phyloP scores from a whole-genome alignment of 345 rosid species.

The Erodium maritimum region DNA sequence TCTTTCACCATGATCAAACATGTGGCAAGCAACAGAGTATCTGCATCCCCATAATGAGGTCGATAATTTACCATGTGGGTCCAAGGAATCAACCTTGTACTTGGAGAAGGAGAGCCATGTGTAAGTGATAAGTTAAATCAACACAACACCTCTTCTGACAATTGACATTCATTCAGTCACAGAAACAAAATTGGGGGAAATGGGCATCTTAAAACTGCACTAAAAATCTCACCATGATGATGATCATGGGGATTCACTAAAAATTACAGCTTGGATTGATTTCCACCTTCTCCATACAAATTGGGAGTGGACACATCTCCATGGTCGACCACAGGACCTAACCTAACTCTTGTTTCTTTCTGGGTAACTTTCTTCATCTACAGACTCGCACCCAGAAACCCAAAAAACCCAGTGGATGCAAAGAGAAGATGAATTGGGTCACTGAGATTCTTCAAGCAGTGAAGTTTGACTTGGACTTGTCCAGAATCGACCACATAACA shows the following conservation, averaged over 20 bases:
- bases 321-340: too few species aligned
- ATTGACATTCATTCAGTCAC: too few species aligned
- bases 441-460: constrained; percentile 23
- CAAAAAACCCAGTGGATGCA: neutral
- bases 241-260: neutral
- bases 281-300: neutral
- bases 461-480: constrained; percentile 60
- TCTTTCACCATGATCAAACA: too few species aligned
- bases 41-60: too few species aligned
- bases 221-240: neutral
- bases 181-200: neutral
- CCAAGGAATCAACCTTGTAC: too few species aligned
- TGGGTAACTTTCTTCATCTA: neutral
- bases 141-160: too few species aligned
- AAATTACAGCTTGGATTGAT: neutral
- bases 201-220: neutral
- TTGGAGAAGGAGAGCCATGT: too few species aligned
- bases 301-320: neutral
- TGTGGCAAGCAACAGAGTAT: too few species aligned
- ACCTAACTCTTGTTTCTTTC: too few species aligned
- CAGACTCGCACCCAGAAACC: neutral
- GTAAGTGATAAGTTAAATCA: too few species aligned
- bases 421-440: too few species aligned
- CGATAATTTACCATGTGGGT: too few species aligned
- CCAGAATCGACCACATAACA: constrained; percentile 95